phyloP scores from a whole-genome alignment of 805 yeast species.

The Kuraishia ogatae region DNA sequence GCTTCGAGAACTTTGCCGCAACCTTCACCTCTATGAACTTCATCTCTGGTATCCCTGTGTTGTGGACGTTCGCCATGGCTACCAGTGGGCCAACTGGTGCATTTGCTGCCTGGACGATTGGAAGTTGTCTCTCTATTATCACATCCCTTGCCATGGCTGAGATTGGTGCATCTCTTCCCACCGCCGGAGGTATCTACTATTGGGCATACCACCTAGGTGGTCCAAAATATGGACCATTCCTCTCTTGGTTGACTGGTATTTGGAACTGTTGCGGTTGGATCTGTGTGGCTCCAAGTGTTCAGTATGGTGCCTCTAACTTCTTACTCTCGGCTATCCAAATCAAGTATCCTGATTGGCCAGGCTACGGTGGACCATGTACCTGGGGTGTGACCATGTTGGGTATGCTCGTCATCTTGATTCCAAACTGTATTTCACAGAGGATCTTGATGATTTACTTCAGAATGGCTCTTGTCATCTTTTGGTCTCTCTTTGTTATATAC shows the following conservation, averaged over 20 bases:
- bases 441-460: not conserved
- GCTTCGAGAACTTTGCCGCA: not conserved
- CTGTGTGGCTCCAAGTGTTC: not conserved
- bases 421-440: not conserved
- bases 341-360: not conserved
- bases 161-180: constrained; percentile 57
- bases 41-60: not conserved
- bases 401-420: not conserved
- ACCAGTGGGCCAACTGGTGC: not conserved
- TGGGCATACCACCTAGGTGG: constrained; percentile 33
- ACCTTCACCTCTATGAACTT: not conserved
- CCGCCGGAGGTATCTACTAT: constrained; percentile 62
- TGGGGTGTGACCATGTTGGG: not conserved
- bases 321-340: not conserved
- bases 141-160: constrained; percentile 56
- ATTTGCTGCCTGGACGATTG: not conserved
- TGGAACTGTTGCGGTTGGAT: not conserved
- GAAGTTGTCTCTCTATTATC: constrained; percentile 15
- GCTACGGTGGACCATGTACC: not conserved
- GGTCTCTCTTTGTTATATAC: not conserved
- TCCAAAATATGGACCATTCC: not conserved
- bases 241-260: not conserved
- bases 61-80: not conserved
- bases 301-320: not conserved
- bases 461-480: not conserved